Evolutionary conservation across 176 grass and related monocot genomes (phyloP), one percentile per base, ranked within the genome.

Genomic region (Luzula sylvatica): DNA sequence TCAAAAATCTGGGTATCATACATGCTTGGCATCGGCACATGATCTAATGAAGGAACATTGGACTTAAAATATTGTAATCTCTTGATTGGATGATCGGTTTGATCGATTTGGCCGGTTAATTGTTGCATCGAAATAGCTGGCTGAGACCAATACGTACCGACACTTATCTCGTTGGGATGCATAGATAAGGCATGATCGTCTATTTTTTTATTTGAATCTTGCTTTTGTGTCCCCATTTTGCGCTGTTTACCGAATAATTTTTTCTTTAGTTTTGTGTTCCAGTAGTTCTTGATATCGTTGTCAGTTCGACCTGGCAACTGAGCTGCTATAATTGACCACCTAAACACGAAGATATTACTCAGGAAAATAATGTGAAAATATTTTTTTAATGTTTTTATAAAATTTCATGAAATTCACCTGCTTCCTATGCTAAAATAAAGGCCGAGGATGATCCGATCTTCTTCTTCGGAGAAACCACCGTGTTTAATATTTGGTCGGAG

Each of bases 241-340:
- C 35, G 67, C 30, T 94, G 75, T 65, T 95, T 88, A 43, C 79
- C 88, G 20, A 95, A 83, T 66, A 95, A 75, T 61, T 81, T 95
- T 72, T 88, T 95, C 88, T 95, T 95, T 18, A 95, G 72, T 74
- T 76, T 83, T 13, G 88, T 95, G 57, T 95, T 95, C 88, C 88
- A 95, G 69, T 95, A 88, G 73, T 95, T 95, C 79, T 95, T 95
- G 77, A 95, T 95, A 56, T 95, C 88, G 65, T 95, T 95, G 44
- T 95, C 88, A 0, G 88, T 95, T 71, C 88, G 77, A 30, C 88
- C 88, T 1, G 88, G 88, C 72, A 95, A 72, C 65, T 87, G 88
- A 12, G 83, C 79, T 4, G 88, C 88, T 73, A 95, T 95, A 35
- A 95, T 84, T 13, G 88, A 95, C 88, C 88, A 95, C 79, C 88